A percentile compares a stretch with the other conserved stretches of the same genome.
These are phyloP conservation scores for Triticum timopheevii DNA, from an alignment of 176 grass and related monocot genomes.

Conservation along the genomic window DNA sequence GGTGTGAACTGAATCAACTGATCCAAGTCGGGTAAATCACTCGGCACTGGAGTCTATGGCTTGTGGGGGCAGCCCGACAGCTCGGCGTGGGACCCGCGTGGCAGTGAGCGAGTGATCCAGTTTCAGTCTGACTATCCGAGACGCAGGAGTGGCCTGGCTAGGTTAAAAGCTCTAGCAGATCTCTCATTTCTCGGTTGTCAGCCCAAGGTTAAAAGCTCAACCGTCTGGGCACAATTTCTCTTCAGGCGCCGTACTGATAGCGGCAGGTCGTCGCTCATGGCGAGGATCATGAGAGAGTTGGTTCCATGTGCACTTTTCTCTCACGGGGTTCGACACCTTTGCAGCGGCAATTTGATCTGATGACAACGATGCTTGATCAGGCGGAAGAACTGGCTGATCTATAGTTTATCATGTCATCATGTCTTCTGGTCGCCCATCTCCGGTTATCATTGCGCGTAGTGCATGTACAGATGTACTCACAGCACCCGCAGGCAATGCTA, in stretches of 20 bases:
- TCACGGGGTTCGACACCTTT: constrained; percentile 31
- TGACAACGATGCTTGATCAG: constrained; percentile 24
- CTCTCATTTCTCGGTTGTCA: background rate
- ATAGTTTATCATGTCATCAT: background rate
- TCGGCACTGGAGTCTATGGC: background rate
- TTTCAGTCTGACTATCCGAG: too few relatives aligned
- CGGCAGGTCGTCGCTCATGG: constrained; percentile 6
- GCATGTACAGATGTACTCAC: too few relatives aligned
- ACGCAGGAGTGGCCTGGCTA: too few relatives aligned
- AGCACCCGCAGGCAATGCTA: too few relatives aligned
- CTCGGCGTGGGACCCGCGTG: background rate
- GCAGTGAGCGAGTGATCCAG: background rate
- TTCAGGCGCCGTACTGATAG: background rate
- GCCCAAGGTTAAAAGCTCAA: background rate
- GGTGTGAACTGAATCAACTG: background rate
- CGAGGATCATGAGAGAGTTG: constrained; percentile 49
- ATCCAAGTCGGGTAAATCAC: background rate
- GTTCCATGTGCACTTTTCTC: constrained; percentile 35
- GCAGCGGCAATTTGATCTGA: constrained; percentile 5
- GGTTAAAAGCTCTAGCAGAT: background rate
- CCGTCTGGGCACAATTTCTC: background rate
- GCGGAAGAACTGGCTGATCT: background rate
- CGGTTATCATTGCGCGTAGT: constrained; percentile 46
- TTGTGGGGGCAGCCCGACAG: background rate
- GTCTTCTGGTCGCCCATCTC: background rate